phyloP scores from a whole-genome alignment of 129 eudicot species.

The Pulicaria dysenterica region DNA sequence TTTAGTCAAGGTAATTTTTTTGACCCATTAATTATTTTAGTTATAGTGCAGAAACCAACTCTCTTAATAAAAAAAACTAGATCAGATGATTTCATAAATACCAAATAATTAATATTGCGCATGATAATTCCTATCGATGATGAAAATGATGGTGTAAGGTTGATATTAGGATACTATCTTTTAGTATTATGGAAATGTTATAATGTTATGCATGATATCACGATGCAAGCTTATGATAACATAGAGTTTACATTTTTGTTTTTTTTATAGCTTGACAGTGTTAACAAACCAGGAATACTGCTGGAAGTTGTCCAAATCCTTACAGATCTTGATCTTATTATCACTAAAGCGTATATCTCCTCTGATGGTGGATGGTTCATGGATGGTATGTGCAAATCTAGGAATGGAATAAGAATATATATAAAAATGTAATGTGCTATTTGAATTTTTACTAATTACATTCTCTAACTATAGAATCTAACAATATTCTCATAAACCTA shows the following conservation, averaged over 20 bases:
- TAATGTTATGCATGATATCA: background rate
- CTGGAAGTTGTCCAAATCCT: slow-evolving; percentile 93
- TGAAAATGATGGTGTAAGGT: background rate
- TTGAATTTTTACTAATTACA: background rate
- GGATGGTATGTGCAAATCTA: slow-evolving; percentile 62
- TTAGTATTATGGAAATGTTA: background rate
- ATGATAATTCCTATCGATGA: background rate
- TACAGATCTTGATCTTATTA: slow-evolving; percentile 83
- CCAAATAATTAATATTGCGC: background rate
- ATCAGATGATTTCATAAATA: slow-evolving; percentile 2
- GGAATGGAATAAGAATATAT: background rate
- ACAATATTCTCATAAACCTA: slow-evolving; percentile 10
- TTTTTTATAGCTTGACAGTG: slow-evolving; percentile 77
- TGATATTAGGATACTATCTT: slow-evolving; percentile 1
- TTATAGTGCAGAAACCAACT: slow-evolving; percentile 8
- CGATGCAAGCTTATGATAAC: background rate
- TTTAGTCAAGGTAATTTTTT: slow-evolving; percentile 69
- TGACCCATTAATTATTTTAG: background rate
- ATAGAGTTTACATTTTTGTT: slow-evolving; percentile 10
- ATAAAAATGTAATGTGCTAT: background rate
- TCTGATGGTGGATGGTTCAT: slow-evolving; percentile 99
- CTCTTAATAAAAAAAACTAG: background rate
- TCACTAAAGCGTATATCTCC: slow-evolving; percentile 85
- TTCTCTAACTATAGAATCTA: background rate
- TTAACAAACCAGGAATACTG: slow-evolving; percentile 90